A percentile compares a stretch with the other conserved stretches of the same genome.
Evolutionary conservation across 2,329 filamentous ascomycete species (phyloP).

Genomic region (Raffaelea arxii): DNA sequence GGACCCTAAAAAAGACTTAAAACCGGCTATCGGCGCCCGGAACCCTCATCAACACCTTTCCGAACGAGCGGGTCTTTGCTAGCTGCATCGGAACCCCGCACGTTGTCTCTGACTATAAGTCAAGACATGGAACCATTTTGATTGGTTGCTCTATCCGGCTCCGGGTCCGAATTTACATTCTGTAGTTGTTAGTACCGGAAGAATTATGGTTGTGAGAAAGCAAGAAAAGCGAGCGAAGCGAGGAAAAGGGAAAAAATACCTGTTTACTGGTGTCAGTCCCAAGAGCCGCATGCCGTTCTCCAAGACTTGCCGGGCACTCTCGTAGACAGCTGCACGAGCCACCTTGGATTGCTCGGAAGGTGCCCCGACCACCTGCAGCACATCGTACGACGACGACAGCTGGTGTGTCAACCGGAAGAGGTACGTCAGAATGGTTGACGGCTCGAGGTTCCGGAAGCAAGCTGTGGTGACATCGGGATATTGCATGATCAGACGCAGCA

Average conservation of each 20-base stretch:
- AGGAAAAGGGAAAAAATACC: not conserved
- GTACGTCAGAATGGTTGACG: slow-evolving; percentile 51
- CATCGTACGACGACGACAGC: not conserved
- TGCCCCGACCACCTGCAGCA: not conserved
- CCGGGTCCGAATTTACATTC: too few relatives aligned
- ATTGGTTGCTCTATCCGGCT: too few relatives aligned
- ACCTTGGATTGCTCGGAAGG: too few relatives aligned
- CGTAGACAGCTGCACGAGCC: not conserved
- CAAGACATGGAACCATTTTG: too few relatives aligned
- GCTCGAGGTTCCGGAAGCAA: slow-evolving; percentile 57
- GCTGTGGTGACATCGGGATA: slow-evolving; percentile 57
- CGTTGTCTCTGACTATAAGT: too few relatives aligned
- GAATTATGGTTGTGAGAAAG: too few relatives aligned
- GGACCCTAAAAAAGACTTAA: not conserved
- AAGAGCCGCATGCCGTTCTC: not conserved
- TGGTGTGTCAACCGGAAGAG: slow-evolving; percentile 15
- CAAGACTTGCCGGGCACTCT: not conserved
- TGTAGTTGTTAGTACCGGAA: too few relatives aligned
- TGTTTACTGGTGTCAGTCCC: not conserved
- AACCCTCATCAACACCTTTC: too few relatives aligned
- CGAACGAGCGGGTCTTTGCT: too few relatives aligned
- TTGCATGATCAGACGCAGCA: slow-evolving; percentile 50
- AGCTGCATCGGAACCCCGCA: too few relatives aligned
- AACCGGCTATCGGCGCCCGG: too few relatives aligned
- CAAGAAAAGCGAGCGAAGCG: too few relatives aligned